Base-by-base conservation (phyloP, 805 yeast species). In the Kodamaea jinghongensis region DNA sequence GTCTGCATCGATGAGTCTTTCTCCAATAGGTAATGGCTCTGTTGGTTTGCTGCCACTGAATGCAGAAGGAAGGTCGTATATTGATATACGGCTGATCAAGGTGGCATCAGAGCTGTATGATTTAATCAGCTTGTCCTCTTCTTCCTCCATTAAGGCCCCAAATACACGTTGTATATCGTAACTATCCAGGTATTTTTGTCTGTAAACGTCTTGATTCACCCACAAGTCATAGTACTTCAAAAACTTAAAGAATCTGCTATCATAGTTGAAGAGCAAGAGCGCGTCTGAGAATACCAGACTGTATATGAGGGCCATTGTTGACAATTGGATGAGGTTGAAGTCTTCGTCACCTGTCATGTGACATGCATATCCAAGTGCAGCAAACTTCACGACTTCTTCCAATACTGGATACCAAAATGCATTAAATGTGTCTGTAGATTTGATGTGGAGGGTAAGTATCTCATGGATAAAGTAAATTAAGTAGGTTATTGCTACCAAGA, bases 81-180 rank as follows among this genome's bases (percentile, higher is more conserved):
- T 28, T 9, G 55, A 46, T 3, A 42, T 30, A 13, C 27, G 35
- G 17, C 32, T 31, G 34, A 36, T 36, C 23, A 50, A 34, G 2
- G 61, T 54, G 11, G 47, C 50, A 9, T 44, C 51, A 2, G 58
- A 51, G 23, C 43, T 42, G 16, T 29, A 40, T 12, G 54, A 46
- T 12, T 34, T 36, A 14, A 51, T 28, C 7, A 55, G 54, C 14
- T 36, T 40, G 25, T 39, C 32, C 11, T 41, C 34, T 3, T 38
- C 34, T 1, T 36, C 45, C 12, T 37, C 33, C 3, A 44, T 17
- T 3, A 49, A 37, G 31, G 35, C 40, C 30, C 38, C 30, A 13
- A 46, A 39, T 20, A 51, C 25, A 4, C 30, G 27, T 14, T 38
- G 33, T 10, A 45, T 36, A 14, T 46, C 52, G 12, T 32, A 42